These are phyloP conservation scores for Xylaria flabelliformis DNA, from an alignment of 495 filamentous ascomycete species.

Conservation along the genomic window DNA sequence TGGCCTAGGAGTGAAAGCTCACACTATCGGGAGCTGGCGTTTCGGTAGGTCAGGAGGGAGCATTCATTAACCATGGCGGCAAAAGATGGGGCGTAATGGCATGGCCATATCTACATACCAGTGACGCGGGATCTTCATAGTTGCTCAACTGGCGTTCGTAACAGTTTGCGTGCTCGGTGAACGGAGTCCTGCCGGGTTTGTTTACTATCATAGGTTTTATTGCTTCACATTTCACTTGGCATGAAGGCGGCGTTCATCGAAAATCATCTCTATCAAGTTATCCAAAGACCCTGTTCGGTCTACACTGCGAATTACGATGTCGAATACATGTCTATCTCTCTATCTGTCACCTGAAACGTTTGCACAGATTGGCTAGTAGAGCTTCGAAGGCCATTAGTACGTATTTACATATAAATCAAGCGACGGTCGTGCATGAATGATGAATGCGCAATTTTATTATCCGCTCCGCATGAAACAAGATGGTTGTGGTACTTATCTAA, in stretches of 20 bases:
- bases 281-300: not conserved
- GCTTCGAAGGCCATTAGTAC: not conserved
- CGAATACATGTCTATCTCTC: not conserved
- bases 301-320: not conserved
- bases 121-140: slow-evolving; percentile 1
- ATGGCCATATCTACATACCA: not conserved
- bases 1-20: slow-evolving; percentile 16
- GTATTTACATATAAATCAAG: not conserved
- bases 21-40: slow-evolving; percentile 23
- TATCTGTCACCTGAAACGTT: not conserved
- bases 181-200: slow-evolving; percentile 7
- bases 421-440: slow-evolving; percentile 15
- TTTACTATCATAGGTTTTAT: slow-evolving; percentile 9
- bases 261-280: slow-evolving; percentile 11
- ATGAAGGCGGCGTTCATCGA: slow-evolving; percentile 26
- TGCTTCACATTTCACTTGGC: slow-evolving; percentile 17
- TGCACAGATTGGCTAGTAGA: not conserved
- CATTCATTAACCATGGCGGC: not conserved
- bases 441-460: slow-evolving; percentile 9
- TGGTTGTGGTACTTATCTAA: not conserved
- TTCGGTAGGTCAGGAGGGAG: slow-evolving; percentile 19
- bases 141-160: slow-evolving; percentile 10
- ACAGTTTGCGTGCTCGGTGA: slow-evolving; percentile 15
- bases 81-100: slow-evolving; percentile 12
- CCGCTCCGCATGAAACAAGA: slow-evolving; percentile 13